phyloP scores from a whole-genome alignment of 1,139 yeast species.

The Geotrichum restrictum region DNA sequence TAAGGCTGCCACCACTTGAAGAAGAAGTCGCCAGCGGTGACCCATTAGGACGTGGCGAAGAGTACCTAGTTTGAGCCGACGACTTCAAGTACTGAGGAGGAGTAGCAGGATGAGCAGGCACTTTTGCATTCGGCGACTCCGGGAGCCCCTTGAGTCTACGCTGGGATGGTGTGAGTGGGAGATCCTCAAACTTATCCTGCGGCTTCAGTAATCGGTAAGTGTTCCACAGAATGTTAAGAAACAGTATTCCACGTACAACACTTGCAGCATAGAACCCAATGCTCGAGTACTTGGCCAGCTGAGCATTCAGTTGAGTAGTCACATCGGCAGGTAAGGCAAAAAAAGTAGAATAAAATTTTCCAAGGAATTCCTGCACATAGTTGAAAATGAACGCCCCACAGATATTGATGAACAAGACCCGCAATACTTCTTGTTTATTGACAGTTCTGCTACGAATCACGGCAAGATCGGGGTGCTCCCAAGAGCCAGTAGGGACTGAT shows the following conservation, averaged over 20 bases:
- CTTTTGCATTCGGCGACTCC: constrained; percentile 25
- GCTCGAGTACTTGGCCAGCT: not conserved
- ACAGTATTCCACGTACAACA: constrained; percentile 35
- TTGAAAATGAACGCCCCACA: constrained; percentile 19
- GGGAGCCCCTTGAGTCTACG: constrained; percentile 45
- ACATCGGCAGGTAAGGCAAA: too few relatives aligned
- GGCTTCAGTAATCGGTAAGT: constrained; percentile 39
- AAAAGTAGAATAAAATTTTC: too few relatives aligned
- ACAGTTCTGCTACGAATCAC: constrained; percentile 28
- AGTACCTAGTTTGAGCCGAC: constrained; percentile 30
- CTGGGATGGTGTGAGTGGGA: constrained; percentile 44
- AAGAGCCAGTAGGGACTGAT: constrained; percentile 29
- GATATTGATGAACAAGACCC: constrained; percentile 37
- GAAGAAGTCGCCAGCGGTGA: not conserved
- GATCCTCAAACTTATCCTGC: constrained; percentile 41
- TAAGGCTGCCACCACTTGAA: not conserved
- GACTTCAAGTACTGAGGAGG: constrained; percentile 35
- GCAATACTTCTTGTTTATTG: constrained; percentile 41
- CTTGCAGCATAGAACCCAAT: not conserved
- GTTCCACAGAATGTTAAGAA: constrained; percentile 42
- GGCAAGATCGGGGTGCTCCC: constrained; percentile 31
- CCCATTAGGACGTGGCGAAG: constrained; percentile 26
- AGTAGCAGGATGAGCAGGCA: constrained; percentile 21
- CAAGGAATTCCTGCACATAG: not conserved
- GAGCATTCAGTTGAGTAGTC: not conserved